Evolutionary conservation across 2,329 filamentous ascomycete genomes (phyloP), one percentile per base, ranked within the genome.

Genomic region (Fusarium sp.): DNA sequence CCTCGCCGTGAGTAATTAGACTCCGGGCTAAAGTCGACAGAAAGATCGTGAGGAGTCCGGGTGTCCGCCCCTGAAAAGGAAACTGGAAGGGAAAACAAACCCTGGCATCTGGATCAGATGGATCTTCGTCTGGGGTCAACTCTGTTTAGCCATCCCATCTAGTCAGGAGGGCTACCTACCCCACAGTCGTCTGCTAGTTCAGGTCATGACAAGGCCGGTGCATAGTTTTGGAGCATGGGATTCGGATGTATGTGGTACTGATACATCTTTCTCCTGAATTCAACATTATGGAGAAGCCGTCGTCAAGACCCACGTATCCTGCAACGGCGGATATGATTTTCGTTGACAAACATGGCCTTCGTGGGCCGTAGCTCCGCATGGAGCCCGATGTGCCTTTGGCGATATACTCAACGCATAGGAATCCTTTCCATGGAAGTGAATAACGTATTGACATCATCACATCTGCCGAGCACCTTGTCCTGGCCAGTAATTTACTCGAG

Each of bases 131-230:
- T 42, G 13, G 49, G 53, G 46, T 58, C 32, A 21, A 46, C 25
- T 36, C 50, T 23, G 41, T 55, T 64, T 60, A 64, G 59, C 60
- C 63, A 50, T 61, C 19, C 32, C 33, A 23, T 56, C 46, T 14
- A 29, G 42, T 37, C 35, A 61, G 47, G 44, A 37, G 37, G 25
- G 19, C 19, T 19, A 19, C 19, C 41, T 41, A 39, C 33, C 47
- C 47, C 48, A 58, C 41, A 42, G 36, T 31, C 49, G 37, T 17
- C 21, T 35, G 13, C 38, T 43, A 47, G 38, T 27, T 37, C 38
- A 39, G 21, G 43, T 32, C 31, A 32, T 32, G 31, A 6, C 13
- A 32, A 32, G 31, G 13, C 31, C 9, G 13, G 13, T 11, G 31
- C 6, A 32, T 32, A 32, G 31, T 32, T 14, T 15, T 45, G 25